Conservation (phyloP, 2,329 filamentous ascomycete species). For the Fusarium falciforme region DNA sequence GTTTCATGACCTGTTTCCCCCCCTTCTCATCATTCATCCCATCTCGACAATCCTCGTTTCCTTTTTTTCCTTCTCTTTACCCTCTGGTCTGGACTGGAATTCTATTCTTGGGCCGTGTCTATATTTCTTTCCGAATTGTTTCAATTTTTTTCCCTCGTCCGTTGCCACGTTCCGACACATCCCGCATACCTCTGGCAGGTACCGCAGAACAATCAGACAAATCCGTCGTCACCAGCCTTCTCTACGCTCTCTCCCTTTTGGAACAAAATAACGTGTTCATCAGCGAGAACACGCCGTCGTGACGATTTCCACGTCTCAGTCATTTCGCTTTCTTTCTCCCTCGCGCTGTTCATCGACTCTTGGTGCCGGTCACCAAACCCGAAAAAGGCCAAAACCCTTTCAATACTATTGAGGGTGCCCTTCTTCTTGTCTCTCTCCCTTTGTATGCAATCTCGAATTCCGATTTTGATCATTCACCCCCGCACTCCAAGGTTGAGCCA, state of each 20-base stretch:
- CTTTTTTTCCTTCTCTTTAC: not conserved
- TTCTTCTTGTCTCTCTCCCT: slow-evolving; percentile 34
- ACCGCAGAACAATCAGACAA: slow-evolving; percentile 9
- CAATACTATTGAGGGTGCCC: slow-evolving; percentile 17
- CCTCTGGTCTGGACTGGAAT: slow-evolving; percentile 33
- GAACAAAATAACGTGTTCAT: slow-evolving; percentile 13
- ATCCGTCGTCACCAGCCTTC: not conserved
- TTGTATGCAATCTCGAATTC: slow-evolving; percentile 41
- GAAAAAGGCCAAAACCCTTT: slow-evolving; percentile 17
- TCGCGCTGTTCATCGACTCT: slow-evolving; percentile 16
- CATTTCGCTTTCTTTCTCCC: slow-evolving; percentile 8
- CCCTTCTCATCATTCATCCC: slow-evolving; percentile 27
- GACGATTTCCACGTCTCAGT: slow-evolving; percentile 27
- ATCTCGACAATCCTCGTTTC: slow-evolving; percentile 2
- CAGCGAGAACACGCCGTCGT: slow-evolving; percentile 23
- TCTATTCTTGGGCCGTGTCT: slow-evolving; percentile 25
- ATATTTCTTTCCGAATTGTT: slow-evolving; percentile 4
- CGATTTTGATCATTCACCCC: slow-evolving; percentile 4
- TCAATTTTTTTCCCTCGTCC: not conserved
- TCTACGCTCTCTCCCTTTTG: slow-evolving; percentile 11
- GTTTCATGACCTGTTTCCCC: slow-evolving; percentile 23
- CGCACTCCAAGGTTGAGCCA: too few species aligned
- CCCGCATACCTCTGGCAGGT: slow-evolving; percentile 42
- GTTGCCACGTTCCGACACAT: slow-evolving; percentile 27
- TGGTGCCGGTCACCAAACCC: slow-evolving; percentile 36